A percentile compares a stretch with the other conserved stretches of the same genome.
Conservation (phyloP, 495 filamentous ascomycete genomes). For the Penicillium dipodomyicola region DNA sequence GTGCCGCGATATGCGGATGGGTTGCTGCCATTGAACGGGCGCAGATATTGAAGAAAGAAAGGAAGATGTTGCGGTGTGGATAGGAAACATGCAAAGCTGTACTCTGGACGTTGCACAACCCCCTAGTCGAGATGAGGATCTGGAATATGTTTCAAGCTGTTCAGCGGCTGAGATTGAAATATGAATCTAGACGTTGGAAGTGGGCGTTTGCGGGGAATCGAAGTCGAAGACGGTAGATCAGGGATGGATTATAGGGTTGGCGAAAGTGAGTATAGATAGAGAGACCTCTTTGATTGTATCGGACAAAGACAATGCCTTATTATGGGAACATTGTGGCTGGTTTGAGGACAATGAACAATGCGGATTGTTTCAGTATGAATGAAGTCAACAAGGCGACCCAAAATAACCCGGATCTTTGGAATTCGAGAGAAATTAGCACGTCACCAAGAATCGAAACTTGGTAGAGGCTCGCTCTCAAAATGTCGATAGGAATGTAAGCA, state of each 20-base stretch:
- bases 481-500: constrained; percentile 4
- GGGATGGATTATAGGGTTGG: not conserved
- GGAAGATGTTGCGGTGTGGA: not conserved
- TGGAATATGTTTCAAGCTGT: not conserved
- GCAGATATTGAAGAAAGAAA: constrained; percentile 4
- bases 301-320: constrained; percentile 8
- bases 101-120: not conserved
- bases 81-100: not conserved
- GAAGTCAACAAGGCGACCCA: constrained; percentile 9
- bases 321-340: constrained; percentile 5
- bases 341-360: constrained; percentile 8
- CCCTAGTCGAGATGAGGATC: not conserved
- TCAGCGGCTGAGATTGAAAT: constrained; percentile 2
- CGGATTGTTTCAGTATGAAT: not conserved
- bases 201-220: constrained; percentile 1
- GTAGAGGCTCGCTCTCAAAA: not conserved
- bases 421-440: constrained; percentile 10
- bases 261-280: constrained; percentile 2
- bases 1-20: constrained; percentile 29
- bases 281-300: not conserved
- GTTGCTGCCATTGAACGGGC: constrained; percentile 38
- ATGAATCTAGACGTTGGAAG: not conserved
- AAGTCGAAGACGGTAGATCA: not conserved
- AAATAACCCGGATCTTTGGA: constrained; percentile 4
- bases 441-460: constrained; percentile 6